Evolutionary conservation across 345 rosid genomes (phyloP).

Genomic region (Euphorbia tirucalli): DNA sequence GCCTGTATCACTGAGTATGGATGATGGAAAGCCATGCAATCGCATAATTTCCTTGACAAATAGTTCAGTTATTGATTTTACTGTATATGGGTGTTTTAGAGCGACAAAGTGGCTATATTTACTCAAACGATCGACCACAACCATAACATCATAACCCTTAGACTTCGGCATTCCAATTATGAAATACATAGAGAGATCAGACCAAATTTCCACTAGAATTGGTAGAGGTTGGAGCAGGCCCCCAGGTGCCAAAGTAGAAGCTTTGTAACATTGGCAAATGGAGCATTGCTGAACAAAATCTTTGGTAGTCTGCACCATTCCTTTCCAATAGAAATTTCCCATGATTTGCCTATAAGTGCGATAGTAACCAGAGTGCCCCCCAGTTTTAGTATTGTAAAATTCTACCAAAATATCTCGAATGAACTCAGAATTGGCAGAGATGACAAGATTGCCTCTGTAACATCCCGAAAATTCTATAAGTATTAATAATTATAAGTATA

Average conservation of each 20-base stretch:
- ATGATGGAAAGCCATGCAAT: background rate
- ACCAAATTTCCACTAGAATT: background rate
- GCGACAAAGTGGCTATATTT: background rate
- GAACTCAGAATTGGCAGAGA: background rate
- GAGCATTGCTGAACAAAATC: no score
- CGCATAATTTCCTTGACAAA: no score
- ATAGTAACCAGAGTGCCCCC: background rate
- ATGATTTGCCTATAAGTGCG: background rate
- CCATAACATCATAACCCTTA: no score
- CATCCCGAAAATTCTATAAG: background rate
- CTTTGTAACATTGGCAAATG: no score
- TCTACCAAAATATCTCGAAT: background rate
- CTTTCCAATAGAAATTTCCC: no score
- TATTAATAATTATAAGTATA: no score
- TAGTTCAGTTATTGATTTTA: no score
- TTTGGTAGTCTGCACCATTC: no score
- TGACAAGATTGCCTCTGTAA: no score
- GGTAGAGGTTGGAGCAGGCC: background rate
- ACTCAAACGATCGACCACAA: no score
- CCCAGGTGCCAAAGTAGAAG: no score
- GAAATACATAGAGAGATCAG: background rate
- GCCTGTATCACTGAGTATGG: background rate
- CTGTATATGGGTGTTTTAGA: background rate
- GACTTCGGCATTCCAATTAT: no score
- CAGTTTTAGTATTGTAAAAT: background rate